Evolutionary conservation across 192 early-diverging fungal species (phyloP).

Genomic region (Umbelopsis sp.): DNA sequence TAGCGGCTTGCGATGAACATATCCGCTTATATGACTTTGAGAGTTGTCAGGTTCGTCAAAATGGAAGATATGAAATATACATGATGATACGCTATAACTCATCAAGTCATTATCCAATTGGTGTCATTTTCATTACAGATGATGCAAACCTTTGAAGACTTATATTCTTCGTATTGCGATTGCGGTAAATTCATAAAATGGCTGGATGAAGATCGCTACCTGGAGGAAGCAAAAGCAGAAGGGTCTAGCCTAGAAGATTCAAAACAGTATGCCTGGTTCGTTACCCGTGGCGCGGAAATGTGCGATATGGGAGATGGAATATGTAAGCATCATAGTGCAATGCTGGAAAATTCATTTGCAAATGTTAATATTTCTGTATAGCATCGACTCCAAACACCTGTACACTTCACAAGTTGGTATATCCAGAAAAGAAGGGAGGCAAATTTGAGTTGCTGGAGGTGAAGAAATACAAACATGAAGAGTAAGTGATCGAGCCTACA

Average conservation of each 20-base stretch:
- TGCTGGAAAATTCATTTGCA: neutral
- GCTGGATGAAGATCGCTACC: constrained; percentile 56
- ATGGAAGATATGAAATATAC: neutral
- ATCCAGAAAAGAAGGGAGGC: constrained; percentile 70
- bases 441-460: constrained; percentile 79
- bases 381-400: constrained; percentile 87
- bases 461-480: constrained; percentile 74
- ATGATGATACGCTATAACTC: neutral
- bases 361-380: constrained; percentile 19
- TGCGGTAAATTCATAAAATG: constrained; percentile 86
- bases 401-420: constrained; percentile 82
- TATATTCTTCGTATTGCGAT: constrained; percentile 95
- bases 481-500: constrained; percentile 54
- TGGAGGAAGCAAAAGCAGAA: constrained; percentile 22
- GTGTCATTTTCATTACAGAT: constrained; percentile 34
- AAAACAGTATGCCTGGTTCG: constrained; percentile 69
- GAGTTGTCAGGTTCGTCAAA: constrained; percentile 50
- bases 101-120: neutral
- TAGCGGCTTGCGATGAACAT: constrained; percentile 88
- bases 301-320: constrained; percentile 79
- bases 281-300: constrained; percentile 89
- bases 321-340: constrained; percentile 48
- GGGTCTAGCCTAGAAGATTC: constrained; percentile 23
- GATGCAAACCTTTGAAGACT: constrained; percentile 63
- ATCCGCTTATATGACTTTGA: constrained; percentile 93